phyloP scores from a whole-genome alignment of 805 yeast genomes.

The Candida koratica region DNA sequence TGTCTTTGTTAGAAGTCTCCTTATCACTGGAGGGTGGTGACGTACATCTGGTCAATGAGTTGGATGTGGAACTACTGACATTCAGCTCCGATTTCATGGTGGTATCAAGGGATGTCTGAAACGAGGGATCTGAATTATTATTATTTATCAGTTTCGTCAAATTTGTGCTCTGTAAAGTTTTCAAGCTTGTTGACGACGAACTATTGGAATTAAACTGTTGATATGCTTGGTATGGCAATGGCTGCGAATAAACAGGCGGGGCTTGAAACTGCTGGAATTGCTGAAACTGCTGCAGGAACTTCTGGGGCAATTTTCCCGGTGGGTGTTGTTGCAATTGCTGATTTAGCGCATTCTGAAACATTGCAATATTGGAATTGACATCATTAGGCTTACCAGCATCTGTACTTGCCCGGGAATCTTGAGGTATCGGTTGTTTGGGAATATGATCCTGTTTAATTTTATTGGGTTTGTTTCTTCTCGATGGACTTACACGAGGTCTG shows the following conservation, averaged over 20 bases:
- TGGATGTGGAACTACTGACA: conserved; percentile 2
- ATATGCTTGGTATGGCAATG: conserved; percentile 11
- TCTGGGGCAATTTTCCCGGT: conserved; percentile 16
- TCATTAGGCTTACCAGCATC: conserved; percentile 11
- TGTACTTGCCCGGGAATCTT: conserved; percentile 9
- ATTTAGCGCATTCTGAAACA: conserved; percentile 15
- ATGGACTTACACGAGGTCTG: conserved; percentile 42
- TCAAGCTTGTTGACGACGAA: conserved; percentile 16
- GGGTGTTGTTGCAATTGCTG: conserved; percentile 16
- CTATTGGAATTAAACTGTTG: conserved; percentile 13
- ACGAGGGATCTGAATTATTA: conserved; percentile 9
- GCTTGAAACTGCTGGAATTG: conserved; percentile 15
- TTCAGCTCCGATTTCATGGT: conserved; percentile 12
- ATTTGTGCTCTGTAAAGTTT: conserved; percentile 14
- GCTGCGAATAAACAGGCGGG: conserved; percentile 4
- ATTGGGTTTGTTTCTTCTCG: conserved; percentile 37
- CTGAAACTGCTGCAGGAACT: conserved; percentile 15
- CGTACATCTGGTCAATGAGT: conserved; percentile 13
- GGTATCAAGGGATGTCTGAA: conserved; percentile 8
- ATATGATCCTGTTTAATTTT: conserved; percentile 16
- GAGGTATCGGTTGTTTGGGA: conserved; percentile 7
- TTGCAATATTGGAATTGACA: conserved; percentile 13
- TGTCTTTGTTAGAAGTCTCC: background rate
- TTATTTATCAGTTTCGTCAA: conserved; percentile 10
- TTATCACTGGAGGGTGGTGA: conserved; percentile 15